phyloP scores from a whole-genome alignment of 2,329 filamentous ascomycete genomes.

The Fusarium torulosum region DNA sequence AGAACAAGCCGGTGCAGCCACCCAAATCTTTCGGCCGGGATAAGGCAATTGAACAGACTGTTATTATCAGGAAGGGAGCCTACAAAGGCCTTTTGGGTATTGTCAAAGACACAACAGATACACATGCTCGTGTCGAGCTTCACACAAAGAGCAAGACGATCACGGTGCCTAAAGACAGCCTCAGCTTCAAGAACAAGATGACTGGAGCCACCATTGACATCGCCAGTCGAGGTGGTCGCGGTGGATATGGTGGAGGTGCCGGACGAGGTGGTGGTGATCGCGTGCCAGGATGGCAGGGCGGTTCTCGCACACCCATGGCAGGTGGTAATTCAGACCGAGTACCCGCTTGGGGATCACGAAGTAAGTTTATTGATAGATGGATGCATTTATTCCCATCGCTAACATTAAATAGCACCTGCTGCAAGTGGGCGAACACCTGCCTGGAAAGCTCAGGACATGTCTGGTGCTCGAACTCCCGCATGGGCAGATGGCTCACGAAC shows the following conservation, averaged over 20 bases:
- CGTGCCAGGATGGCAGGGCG: conserved; percentile 70
- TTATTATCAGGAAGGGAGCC: conserved; percentile 86
- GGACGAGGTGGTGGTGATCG: conserved; percentile 61
- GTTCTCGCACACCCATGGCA: conserved; percentile 76
- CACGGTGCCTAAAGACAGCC: conserved; percentile 81
- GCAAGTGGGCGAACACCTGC: conserved; percentile 72
- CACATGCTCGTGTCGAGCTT: conserved; percentile 87
- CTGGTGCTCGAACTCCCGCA: conserved; percentile 74
- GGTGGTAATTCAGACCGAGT: conserved; percentile 73
- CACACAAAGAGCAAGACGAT: conserved; percentile 95
- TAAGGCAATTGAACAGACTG: conserved; percentile 88
- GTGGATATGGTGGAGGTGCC: conserved; percentile 57
- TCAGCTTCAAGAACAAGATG: conserved; percentile 87
- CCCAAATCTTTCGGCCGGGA: conserved; percentile 85
- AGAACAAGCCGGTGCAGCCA: conserved; percentile 67
- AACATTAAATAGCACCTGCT: conserved; percentile 61
- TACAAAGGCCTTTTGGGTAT: conserved; percentile 96
- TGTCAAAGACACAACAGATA: conserved; percentile 93
- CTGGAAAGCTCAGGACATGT: conserved; percentile 67
- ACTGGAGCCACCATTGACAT: conserved; percentile 85
- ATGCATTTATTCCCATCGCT: conserved; percentile 29
- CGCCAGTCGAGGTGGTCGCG: conserved; percentile 64
- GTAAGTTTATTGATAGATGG: conserved; percentile 62
- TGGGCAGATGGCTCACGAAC: conserved; percentile 78
- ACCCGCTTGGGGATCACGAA: conserved; percentile 80